phyloP scores from a whole-genome alignment of 306 rosid genomes.

The Nissolia schottii region DNA sequence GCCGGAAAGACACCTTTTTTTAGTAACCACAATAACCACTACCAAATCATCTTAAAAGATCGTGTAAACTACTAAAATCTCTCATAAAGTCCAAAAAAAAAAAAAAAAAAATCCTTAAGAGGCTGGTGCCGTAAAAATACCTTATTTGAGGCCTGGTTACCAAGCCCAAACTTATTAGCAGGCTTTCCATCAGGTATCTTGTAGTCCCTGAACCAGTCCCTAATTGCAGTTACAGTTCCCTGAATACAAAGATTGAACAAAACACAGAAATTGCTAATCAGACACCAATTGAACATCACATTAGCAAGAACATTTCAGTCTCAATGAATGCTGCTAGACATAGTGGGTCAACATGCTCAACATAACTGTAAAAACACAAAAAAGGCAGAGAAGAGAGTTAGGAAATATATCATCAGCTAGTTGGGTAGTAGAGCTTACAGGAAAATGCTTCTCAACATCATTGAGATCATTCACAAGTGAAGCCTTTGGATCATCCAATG shows the following conservation, averaged over 20 bases:
- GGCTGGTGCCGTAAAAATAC: slow-evolving; percentile 30
- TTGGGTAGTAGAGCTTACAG: slow-evolving; percentile 46
- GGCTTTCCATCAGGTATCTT: slow-evolving; percentile 98
- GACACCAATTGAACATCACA: neutral
- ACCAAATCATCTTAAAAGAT: neutral
- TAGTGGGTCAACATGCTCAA: neutral
- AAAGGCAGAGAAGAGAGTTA: neutral
- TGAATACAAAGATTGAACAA: slow-evolving; percentile 36
- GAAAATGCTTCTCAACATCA: slow-evolving; percentile 96
- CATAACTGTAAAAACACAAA: neutral
- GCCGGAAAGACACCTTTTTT: neutral
- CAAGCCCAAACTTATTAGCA: slow-evolving; percentile 93
- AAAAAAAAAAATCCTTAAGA: slow-evolving; percentile 4
- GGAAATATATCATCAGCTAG: slow-evolving; percentile 1
- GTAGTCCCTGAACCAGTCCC: slow-evolving; percentile 97
- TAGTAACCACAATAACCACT: neutral
- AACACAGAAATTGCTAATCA: neutral
- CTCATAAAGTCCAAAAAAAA: neutral
- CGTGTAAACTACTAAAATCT: neutral
- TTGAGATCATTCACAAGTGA: slow-evolving; percentile 70
- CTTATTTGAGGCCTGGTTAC: slow-evolving; percentile 81
- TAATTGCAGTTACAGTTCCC: slow-evolving; percentile 90
- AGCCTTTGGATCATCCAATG: slow-evolving; percentile 91
- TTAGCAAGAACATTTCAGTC: neutral
- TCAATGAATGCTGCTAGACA: neutral